phyloP scores from a whole-genome alignment of 345 rosid genomes.

The Angophora floribunda region DNA sequence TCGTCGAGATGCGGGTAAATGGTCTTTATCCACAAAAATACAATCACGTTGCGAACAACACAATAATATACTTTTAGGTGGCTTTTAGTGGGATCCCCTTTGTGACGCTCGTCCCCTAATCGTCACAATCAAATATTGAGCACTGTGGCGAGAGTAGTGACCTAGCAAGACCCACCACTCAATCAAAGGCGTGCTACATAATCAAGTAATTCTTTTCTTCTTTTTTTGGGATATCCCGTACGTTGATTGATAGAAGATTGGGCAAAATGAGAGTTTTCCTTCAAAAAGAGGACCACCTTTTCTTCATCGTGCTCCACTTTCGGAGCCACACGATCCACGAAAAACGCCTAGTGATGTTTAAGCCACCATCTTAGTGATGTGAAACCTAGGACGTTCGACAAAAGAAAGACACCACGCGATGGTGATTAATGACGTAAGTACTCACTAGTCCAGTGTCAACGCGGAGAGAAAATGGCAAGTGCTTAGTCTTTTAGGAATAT shows the following conservation, averaged over 20 bases:
- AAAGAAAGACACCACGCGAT: neutral
- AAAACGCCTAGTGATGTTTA: neutral
- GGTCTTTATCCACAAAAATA: accelerated
- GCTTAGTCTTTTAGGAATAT: neutral
- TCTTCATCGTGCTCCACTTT: neutral
- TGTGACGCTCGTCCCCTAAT: neutral
- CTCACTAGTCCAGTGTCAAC: neutral
- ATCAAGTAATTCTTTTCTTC: neutral
- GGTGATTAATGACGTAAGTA: neutral
- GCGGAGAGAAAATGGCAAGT: neutral
- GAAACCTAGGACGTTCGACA: neutral
- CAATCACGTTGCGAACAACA: neutral
- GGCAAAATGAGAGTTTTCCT: neutral
- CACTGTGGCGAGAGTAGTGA: neutral
- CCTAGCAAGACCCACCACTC: neutral
- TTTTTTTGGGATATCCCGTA: neutral
- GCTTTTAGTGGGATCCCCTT: neutral
- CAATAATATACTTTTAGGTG: neutral
- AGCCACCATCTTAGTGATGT: neutral
- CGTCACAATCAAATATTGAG: neutral
- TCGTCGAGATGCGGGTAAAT: accelerated
- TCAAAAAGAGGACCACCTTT: neutral
- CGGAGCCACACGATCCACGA: neutral
- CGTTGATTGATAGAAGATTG: neutral
- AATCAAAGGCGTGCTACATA: neutral